Evolutionary conservation across 2,329 filamentous ascomycete species (phyloP).

Genomic region (Colletotrichum lupini): DNA sequence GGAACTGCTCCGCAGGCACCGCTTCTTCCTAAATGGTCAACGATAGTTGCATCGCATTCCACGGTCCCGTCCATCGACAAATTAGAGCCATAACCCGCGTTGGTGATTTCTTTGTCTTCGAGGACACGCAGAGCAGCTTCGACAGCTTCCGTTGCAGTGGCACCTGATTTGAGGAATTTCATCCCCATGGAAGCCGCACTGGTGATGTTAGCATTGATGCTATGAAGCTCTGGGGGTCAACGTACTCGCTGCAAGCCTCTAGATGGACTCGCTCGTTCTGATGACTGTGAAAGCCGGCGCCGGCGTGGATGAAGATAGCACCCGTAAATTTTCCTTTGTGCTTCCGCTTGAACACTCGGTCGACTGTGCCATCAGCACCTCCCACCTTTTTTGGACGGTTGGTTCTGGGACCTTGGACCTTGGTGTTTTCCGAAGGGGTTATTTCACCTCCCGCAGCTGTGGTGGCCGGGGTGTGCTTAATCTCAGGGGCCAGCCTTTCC

Average conservation of each 20-base stretch:
- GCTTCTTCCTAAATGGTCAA: slow-evolving; percentile 91
- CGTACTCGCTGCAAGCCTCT: slow-evolving; percentile 88
- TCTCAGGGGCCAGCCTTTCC: slow-evolving; percentile 7
- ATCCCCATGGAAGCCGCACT: slow-evolving; percentile 89
- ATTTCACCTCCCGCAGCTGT: not conserved
- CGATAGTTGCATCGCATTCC: slow-evolving; percentile 93
- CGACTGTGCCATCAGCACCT: slow-evolving; percentile 54
- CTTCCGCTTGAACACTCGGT: slow-evolving; percentile 50
- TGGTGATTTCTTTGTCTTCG: slow-evolving; percentile 95
- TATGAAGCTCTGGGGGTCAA: not conserved
- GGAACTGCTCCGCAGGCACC: slow-evolving; percentile 92
- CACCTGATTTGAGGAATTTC: slow-evolving; percentile 81
- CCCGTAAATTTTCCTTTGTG: slow-evolving; percentile 57
- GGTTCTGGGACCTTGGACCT: not conserved
- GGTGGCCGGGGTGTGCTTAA: not conserved
- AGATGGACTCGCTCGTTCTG: slow-evolving; percentile 89
- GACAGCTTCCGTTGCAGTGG: slow-evolving; percentile 85
- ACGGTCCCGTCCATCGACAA: slow-evolving; percentile 89
- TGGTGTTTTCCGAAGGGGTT: not conserved
- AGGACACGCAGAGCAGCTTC: slow-evolving; percentile 89
- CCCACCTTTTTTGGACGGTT: slow-evolving; percentile 1
- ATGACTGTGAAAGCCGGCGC: slow-evolving; percentile 91
- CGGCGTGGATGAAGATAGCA: slow-evolving; percentile 95
- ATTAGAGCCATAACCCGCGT: slow-evolving; percentile 96
- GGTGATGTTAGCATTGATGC: not conserved